Percentiles rank a stretch among this genome's conserved stretches.
Conservation (phyloP, 192 early-diverging fungal genomes). For the Geosiphon pyriformis region DNA sequence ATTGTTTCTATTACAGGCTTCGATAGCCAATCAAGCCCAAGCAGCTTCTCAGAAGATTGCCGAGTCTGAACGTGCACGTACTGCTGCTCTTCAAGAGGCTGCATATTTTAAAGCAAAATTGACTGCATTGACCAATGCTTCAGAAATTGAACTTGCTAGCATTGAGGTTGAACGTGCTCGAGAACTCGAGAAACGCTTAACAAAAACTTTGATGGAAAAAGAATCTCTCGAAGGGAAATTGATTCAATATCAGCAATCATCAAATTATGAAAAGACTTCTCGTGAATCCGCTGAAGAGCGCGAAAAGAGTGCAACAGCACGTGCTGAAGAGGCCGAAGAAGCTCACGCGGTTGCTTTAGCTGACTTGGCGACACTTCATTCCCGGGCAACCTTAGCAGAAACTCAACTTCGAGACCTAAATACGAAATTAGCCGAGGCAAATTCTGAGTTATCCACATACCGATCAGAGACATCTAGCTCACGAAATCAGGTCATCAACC, state of each 20-base stretch:
- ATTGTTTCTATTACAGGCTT: constrained; percentile 14
- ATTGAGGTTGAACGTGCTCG: constrained; percentile 39
- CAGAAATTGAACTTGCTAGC: constrained; percentile 28
- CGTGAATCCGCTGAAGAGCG: constrained; percentile 42
- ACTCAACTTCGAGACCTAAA: constrained; percentile 33
- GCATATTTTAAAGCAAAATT: constrained; percentile 49
- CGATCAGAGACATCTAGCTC: constrained; percentile 29
- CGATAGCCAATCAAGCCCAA: constrained; percentile 43
- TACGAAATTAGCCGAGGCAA: constrained; percentile 29
- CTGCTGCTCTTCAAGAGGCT: constrained; percentile 51
- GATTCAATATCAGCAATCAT: constrained; percentile 39
- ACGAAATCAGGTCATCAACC: constrained; percentile 22
- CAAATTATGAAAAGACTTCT: constrained; percentile 40
- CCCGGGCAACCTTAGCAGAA: constrained; percentile 39
- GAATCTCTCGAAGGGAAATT: constrained; percentile 33
- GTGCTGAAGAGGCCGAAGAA: constrained; percentile 47
- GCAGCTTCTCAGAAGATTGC: constrained; percentile 40
- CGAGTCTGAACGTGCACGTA: constrained; percentile 42
- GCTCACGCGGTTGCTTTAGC: constrained; percentile 43
- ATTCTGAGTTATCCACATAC: constrained; percentile 32
- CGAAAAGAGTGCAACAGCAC: constrained; percentile 36
- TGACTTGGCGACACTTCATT: constrained; percentile 39
- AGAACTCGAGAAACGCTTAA: constrained; percentile 42
- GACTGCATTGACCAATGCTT: constrained; percentile 38
- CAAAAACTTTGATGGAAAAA: constrained; percentile 34